Percentiles rank a stretch among this genome's conserved stretches.
These are phyloP conservation scores for Fusarium sarcochroum DNA, from an alignment of 2,329 filamentous ascomycete genomes.

Conservation along the genomic window DNA sequence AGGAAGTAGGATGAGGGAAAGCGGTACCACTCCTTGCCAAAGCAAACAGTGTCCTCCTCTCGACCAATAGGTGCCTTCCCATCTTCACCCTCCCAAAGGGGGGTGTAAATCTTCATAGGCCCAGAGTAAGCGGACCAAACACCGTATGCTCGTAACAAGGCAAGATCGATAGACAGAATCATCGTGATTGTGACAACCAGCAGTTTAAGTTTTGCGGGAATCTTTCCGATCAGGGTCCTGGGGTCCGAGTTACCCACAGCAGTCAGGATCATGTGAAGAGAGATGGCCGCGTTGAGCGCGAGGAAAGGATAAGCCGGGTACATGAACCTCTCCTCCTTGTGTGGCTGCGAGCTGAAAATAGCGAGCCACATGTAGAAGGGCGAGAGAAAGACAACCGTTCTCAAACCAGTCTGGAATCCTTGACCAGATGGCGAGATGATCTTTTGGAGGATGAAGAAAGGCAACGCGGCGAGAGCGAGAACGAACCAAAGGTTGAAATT, in stretches of 20 bases:
- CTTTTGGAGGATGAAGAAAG: constrained; percentile 82
- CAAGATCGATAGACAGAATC: constrained; percentile 74
- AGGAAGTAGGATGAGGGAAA: constrained; percentile 95
- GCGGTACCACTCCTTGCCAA: constrained; percentile 98
- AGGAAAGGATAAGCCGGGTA: constrained; percentile 95
- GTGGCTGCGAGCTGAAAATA: constrained; percentile 92
- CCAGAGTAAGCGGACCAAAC: constrained; percentile 87
- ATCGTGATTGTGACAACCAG: constrained; percentile 71
- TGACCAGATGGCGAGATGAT: constrained; percentile 71
- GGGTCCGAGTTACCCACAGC: constrained; percentile 80
- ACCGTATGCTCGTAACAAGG: constrained; percentile 80
- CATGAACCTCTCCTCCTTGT: constrained; percentile 99
- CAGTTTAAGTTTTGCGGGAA: constrained; percentile 83
- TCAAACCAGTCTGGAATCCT: constrained; percentile 77
- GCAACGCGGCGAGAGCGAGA: constrained; percentile 80
- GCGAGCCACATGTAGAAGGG: constrained; percentile 96
- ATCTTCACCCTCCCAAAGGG: constrained; percentile 70
- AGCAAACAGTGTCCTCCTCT: constrained; percentile 80
- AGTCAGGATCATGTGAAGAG: constrained; percentile 83
- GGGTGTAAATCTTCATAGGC: constrained; percentile 78
- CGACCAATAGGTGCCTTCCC: constrained; percentile 65
- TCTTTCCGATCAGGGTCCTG: constrained; percentile 75
- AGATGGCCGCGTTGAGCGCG: constrained; percentile 87
- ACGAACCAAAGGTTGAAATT: constrained; percentile 98
- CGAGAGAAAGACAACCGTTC: constrained; percentile 81